These are phyloP conservation scores for Leavenworthia alabamica DNA, from an alignment of 345 rosid genomes.

Conservation along the genomic window DNA sequence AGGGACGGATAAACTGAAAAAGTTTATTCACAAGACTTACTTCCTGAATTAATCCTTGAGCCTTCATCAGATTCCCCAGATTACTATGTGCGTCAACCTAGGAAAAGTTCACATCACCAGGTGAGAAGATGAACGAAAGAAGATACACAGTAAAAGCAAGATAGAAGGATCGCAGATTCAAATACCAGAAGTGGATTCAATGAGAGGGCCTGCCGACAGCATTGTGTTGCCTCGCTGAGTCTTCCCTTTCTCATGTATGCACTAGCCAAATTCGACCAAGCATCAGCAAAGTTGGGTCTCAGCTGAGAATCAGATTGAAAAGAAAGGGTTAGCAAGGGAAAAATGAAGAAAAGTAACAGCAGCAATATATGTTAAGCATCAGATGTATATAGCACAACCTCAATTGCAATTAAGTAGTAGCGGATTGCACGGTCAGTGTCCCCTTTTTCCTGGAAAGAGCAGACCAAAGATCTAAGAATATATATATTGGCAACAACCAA, in stretches of 20 bases:
- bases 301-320: conserved; percentile 45
- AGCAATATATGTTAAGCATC: conserved; percentile 3
- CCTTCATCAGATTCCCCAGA: conserved; percentile 90
- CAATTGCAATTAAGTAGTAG: conserved; percentile 87
- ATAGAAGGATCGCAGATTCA: neutral
- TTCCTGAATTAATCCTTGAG: conserved; percentile 89
- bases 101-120: conserved; percentile 8
- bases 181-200: conserved; percentile 86
- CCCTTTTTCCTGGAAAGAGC: conserved; percentile 70
- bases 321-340: neutral
- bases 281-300: conserved; percentile 94
- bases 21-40: conserved; percentile 45
- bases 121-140: conserved; percentile 2
- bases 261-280: conserved; percentile 97
- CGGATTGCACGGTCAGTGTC: conserved; percentile 85
- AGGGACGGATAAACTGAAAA: neutral
- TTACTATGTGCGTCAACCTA: conserved; percentile 98
- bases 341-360: neutral
- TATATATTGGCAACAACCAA: neutral
- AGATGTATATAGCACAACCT: conserved; percentile 47
- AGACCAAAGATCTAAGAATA: neutral
- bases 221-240: conserved; percentile 86
- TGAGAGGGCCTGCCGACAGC: conserved; percentile 91
- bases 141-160: neutral
- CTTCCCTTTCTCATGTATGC: conserved; percentile 97